phyloP scores from a whole-genome alignment of 2,329 filamentous ascomycete genomes.

The Drechslera avenae region DNA sequence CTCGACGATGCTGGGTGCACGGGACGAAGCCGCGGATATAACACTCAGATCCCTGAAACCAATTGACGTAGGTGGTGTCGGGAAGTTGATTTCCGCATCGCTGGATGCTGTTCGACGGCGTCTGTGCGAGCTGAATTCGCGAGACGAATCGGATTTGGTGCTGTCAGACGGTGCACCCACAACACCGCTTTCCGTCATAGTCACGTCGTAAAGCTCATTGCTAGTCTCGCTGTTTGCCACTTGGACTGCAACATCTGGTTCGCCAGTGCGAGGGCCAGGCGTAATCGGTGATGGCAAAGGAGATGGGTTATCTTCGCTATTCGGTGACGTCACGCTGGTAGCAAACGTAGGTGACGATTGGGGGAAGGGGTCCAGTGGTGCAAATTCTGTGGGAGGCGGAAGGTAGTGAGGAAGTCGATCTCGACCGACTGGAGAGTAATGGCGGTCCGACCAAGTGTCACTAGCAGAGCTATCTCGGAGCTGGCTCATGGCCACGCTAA shows the following conservation, averaged over 20 bases:
- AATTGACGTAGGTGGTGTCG: slow-evolving; percentile 18
- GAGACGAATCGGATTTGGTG: slow-evolving; percentile 28
- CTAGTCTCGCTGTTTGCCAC: slow-evolving; percentile 45
- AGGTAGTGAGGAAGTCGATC: slow-evolving; percentile 27
- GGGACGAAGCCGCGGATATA: slow-evolving; percentile 32
- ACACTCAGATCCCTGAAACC: slow-evolving; percentile 23
- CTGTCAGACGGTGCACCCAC: slow-evolving; percentile 30
- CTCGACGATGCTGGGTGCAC: slow-evolving; percentile 30
- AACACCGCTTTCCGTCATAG: slow-evolving; percentile 29
- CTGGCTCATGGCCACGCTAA: slow-evolving; percentile 22
- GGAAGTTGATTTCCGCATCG: slow-evolving; percentile 36
- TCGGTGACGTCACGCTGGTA: slow-evolving; percentile 36
- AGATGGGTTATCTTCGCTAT: slow-evolving; percentile 38
- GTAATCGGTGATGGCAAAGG: slow-evolving; percentile 46
- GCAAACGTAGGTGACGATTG: slow-evolving; percentile 33
- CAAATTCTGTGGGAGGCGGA: slow-evolving; percentile 35
- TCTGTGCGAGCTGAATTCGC: slow-evolving; percentile 22
- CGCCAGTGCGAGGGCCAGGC: slow-evolving; percentile 35
- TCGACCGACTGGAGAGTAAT: slow-evolving; percentile 20
- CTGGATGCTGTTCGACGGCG: slow-evolving; percentile 46
- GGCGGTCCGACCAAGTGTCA: slow-evolving; percentile 27
- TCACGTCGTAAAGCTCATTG: slow-evolving; percentile 39
- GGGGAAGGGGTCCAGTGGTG: slow-evolving; percentile 40
- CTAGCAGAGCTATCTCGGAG: slow-evolving; percentile 40
- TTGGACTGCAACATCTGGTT: slow-evolving; percentile 40